Evolutionary conservation across 2,329 filamentous ascomycete species (phyloP).

Genomic region (Pseudogymnoascus sp.): DNA sequence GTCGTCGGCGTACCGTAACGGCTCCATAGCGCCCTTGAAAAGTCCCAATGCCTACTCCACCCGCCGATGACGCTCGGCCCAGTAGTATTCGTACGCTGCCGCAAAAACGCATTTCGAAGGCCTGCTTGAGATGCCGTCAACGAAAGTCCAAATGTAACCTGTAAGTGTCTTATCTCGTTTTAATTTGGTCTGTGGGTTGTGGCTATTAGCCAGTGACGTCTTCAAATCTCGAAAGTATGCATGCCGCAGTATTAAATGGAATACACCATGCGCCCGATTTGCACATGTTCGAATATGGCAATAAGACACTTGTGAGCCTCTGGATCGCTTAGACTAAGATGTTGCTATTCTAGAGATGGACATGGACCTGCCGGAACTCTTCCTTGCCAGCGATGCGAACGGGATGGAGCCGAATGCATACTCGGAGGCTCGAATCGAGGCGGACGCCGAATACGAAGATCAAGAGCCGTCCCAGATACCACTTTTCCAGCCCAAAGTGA

Average conservation of each 20-base stretch:
- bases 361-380: constrained; percentile 22
- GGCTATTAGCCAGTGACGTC: background rate
- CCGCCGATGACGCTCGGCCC: background rate
- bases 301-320: constrained; percentile 30
- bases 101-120: constrained; percentile 20
- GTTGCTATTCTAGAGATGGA: constrained; percentile 25
- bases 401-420: constrained; percentile 33
- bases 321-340: constrained; percentile 21
- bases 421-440: constrained; percentile 35
- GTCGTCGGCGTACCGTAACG: background rate
- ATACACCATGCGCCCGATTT: background rate
- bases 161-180: constrained; percentile 15
- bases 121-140: constrained; percentile 22
- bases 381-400: constrained; percentile 33
- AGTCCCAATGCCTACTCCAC: background rate
- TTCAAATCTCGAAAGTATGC: background rate
- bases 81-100: background rate
- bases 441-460: constrained; percentile 29
- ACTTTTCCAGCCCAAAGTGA: background rate
- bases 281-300: constrained; percentile 25
- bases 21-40: background rate
- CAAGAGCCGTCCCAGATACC: constrained; percentile 12
- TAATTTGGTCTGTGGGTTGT: constrained; percentile 1
- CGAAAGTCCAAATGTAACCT: constrained; percentile 22
- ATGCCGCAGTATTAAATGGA: background rate